phyloP scores from a whole-genome alignment of 1,284 basidiomycete genomes.

The Ganoderma lucidum region DNA sequence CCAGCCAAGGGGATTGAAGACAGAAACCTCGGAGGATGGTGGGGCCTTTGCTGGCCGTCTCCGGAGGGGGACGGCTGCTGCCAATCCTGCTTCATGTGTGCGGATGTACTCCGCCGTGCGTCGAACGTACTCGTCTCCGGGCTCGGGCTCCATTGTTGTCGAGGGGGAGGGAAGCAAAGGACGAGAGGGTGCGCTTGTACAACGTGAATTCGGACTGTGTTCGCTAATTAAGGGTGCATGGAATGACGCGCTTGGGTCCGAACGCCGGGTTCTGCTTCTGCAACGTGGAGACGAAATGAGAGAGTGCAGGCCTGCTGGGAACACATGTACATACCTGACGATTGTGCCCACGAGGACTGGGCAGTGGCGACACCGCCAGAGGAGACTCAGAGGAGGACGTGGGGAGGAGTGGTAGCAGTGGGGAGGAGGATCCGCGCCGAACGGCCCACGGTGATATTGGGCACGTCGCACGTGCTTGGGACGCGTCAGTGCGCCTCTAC shows the following conservation, averaged over 20 bases:
- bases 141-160: constrained; percentile 63
- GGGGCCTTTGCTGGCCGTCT: constrained; percentile 56
- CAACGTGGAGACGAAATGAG: constrained; percentile 14
- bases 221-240: constrained; percentile 30
- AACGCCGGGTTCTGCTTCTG: constrained; percentile 22
- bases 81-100: constrained; percentile 73
- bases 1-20: constrained; percentile 73
- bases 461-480: constrained; percentile 37
- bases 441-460: neutral
- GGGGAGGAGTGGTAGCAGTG: constrained; percentile 17
- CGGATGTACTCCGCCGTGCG: constrained; percentile 74
- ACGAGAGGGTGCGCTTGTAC: constrained; percentile 17
- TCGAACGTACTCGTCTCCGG: constrained; percentile 79
- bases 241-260: constrained; percentile 16
- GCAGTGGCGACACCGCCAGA: neutral
- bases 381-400: constrained; percentile 12
- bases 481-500: constrained; percentile 35
- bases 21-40: constrained; percentile 42
- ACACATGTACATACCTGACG: neutral
- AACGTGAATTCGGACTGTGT: constrained; percentile 24
- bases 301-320: neutral
- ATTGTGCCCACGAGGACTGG: neutral
- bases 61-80: constrained; percentile 62
- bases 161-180: constrained; percentile 16
- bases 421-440: constrained; percentile 19